These are phyloP conservation scores for Paraphoma sp. DNA, from an alignment of 2,329 filamentous ascomycete genomes.

Conservation along the genomic window DNA sequence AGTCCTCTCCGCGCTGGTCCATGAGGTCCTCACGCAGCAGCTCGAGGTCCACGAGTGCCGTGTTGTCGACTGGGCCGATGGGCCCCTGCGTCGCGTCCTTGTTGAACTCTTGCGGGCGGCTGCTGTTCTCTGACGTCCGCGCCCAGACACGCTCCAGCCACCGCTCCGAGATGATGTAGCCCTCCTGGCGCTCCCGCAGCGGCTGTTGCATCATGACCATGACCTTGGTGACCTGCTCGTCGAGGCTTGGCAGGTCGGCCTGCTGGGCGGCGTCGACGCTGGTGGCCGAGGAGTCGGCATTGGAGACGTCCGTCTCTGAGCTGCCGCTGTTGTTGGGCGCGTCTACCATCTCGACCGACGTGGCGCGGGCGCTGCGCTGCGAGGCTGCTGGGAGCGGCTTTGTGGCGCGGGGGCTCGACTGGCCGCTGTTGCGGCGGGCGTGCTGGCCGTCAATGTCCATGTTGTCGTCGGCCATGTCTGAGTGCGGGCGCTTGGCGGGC, in stretches of 20 bases:
- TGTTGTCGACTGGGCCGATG: conserved; percentile 86
- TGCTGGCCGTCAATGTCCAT: conserved; percentile 43
- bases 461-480: conserved; percentile 58
- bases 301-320: conserved; percentile 37
- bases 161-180: conserved; percentile 76
- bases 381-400: conserved; percentile 30
- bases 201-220: conserved; percentile 64
- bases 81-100: conserved; percentile 68
- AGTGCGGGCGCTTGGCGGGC: conserved; percentile 62
- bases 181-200: conserved; percentile 70
- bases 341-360: conserved; percentile 55
- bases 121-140: conserved; percentile 39
- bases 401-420: conserved; percentile 32
- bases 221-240: conserved; percentile 78
- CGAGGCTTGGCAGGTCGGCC: conserved; percentile 47
- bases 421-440: conserved; percentile 30
- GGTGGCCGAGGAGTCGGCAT: conserved; percentile 28
- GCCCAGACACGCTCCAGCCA: conserved; percentile 69
- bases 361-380: conserved; percentile 41
- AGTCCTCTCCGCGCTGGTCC: conserved; percentile 57
- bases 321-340: conserved; percentile 34
- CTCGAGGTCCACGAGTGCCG: conserved; percentile 64
- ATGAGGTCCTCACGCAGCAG: conserved; percentile 28
- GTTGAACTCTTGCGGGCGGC: conserved; percentile 57
- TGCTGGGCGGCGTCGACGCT: conserved; percentile 26